A percentile compares a stretch with the other conserved stretches of the same genome.
phyloP scores from a whole-genome alignment of 2,329 filamentous ascomycete species.

The Tolypocladium guangdongense region DNA sequence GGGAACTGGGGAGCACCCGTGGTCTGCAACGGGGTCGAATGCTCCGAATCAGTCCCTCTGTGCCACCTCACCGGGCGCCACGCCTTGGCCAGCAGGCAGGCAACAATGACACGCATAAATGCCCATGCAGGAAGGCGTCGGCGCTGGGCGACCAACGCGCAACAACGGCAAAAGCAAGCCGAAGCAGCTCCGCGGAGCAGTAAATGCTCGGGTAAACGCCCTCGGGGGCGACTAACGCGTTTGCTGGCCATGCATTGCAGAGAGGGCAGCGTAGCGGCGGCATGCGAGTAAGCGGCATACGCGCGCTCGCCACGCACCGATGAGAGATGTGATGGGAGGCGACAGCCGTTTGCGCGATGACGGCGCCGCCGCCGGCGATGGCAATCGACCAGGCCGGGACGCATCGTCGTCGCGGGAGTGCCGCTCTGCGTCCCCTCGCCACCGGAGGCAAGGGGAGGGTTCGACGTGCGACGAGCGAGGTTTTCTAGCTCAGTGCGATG shows the following conservation, averaged over 20 bases:
- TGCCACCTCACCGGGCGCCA: background rate
- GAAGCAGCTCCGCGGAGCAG: background rate
- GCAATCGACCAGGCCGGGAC: too few species aligned
- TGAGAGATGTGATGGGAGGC: background rate
- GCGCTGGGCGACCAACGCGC: background rate
- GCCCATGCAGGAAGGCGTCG: background rate
- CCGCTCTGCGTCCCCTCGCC: background rate
- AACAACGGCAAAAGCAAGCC: background rate
- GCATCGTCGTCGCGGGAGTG: too few species aligned
- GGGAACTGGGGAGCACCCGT: background rate
- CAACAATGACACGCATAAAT: background rate
- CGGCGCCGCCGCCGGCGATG: background rate
- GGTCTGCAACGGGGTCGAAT: background rate
- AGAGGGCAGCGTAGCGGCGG: background rate
- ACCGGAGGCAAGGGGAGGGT: background rate
- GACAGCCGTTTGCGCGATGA: background rate
- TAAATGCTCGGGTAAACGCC: background rate
- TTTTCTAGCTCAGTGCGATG: slow-evolving; percentile 1
- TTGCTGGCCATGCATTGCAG: slow-evolving; percentile 1
- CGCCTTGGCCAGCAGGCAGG: background rate
- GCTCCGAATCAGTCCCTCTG: background rate
- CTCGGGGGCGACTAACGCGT: background rate
- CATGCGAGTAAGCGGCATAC: background rate
- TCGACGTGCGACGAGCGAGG: background rate
- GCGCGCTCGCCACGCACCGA: background rate